phyloP scores from a whole-genome alignment of 2,329 filamentous ascomycete genomes.

The Cordyceps cicadae region DNA sequence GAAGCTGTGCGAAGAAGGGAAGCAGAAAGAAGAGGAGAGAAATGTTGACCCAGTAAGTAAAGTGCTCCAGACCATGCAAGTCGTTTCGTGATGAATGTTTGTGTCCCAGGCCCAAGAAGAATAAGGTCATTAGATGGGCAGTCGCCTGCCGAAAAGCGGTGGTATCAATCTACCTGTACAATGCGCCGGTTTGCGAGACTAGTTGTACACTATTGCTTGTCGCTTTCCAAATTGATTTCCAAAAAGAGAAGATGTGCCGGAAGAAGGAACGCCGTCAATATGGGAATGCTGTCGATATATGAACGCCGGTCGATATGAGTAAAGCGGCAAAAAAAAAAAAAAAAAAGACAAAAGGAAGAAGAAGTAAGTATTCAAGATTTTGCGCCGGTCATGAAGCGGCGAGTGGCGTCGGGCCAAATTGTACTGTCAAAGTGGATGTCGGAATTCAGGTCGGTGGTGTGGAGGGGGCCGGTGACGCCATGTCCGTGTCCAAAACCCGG shows the following conservation, averaged over 20 bases:
- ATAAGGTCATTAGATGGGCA: background rate
- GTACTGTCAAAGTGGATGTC: conserved; percentile 7
- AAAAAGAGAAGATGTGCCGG: background rate
- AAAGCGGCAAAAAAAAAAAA: background rate
- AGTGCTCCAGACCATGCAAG: background rate
- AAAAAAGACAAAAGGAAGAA: background rate
- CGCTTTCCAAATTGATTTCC: background rate
- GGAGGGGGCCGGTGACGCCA: background rate
- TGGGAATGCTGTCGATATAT: no score
- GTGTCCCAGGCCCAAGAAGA: background rate
- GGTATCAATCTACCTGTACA: conserved; percentile 8
- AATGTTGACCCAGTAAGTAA: background rate
- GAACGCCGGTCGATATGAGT: background rate
- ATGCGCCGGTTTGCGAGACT: background rate
- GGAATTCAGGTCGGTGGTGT: background rate
- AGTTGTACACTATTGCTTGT: conserved; percentile 1
- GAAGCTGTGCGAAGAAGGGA: background rate
- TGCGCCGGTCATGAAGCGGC: conserved; percentile 5
- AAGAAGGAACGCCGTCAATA: background rate
- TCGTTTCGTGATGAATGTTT: background rate
- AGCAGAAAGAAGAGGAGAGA: background rate
- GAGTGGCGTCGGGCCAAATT: conserved; percentile 4
- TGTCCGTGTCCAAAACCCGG: background rate
- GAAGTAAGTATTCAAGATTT: background rate
- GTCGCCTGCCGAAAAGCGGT: background rate